Base-by-base conservation (phyloP, 2,329 filamentous ascomycete genomes). In the Didymella glomerata region DNA sequence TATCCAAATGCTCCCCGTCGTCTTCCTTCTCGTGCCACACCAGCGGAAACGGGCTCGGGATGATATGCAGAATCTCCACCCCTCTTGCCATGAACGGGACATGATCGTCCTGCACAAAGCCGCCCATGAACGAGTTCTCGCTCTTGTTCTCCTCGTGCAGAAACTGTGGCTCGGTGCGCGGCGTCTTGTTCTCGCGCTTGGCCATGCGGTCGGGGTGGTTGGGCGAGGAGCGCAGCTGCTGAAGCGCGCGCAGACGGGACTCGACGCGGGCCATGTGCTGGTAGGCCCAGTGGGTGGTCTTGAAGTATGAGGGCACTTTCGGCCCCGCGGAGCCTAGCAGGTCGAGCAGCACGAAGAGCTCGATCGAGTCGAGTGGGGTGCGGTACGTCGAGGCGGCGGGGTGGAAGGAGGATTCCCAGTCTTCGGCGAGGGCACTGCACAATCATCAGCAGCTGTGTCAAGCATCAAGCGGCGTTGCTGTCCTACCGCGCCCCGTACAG, bases 221-320 rank as follows among this genome's bases (percentile, higher is more conserved):
- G 24, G 83, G 79, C 27, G 84, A 82, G 8, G 89, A 88, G 70
- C 91, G 88, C 65, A 94, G 85, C 44, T 90, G 77, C 5, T 83
- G 82, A 0, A 93, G 79, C 16, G 84, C 80, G 30, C 93, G 87
- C 73, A 98, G 82, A 27, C 93, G 88, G 50, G 82, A 79, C 78
- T 98, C 94, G 5, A 94, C 80, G 2, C 81, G 78, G 1, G 91
- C 90, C 83, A 98, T 87, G 61, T 86, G 84, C 68, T 88, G 84
- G 76, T 98, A 98, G 2, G 93, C 93, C 94, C 95, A 97, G 72
- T 98, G 94, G 0, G 94, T 97, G 0, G 89, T 90, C 62, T 88
- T 85, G 76, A 96, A 98, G 79, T 94, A 97, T 1, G 92, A 96
- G 1, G 92, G 92, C 0, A 99, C 84, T 0, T 71, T 79, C 0